These are phyloP conservation scores for Cydonia oblonga DNA, from an alignment of 331 rosid genomes.

Conservation along the genomic window DNA sequence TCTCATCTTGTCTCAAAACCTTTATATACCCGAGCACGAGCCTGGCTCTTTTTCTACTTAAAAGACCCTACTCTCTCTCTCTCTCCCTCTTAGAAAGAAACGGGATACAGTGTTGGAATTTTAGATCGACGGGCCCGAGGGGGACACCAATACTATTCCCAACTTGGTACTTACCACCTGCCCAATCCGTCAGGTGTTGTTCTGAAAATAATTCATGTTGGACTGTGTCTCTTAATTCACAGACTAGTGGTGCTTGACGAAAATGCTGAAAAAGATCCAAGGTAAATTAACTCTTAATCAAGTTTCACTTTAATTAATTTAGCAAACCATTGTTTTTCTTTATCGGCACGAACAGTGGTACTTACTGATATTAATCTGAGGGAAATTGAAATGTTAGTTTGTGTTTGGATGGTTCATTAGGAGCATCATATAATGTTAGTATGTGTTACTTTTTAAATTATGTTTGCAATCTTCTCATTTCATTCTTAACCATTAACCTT, in stretches of 20 bases:
- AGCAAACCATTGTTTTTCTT: background rate
- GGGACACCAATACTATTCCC: too few relatives aligned
- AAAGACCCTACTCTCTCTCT: background rate
- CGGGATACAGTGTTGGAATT: too few relatives aligned
- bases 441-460: background rate
- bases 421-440: slow-evolving; percentile 1
- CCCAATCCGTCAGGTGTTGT: too few relatives aligned
- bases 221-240: background rate
- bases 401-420: background rate
- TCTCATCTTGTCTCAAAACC: background rate
- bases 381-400: background rate
- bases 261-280: background rate
- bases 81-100: too few relatives aligned
- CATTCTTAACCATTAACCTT: background rate
- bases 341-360: background rate
- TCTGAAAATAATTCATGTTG: background rate
- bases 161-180: too few relatives aligned
- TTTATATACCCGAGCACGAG: background rate
- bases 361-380: background rate
- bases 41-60: background rate
- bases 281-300: background rate
- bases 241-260: background rate
- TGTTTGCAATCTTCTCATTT: background rate
- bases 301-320: background rate
- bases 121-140: too few relatives aligned